Percentiles rank a stretch among this genome's conserved stretches.
phyloP scores from a whole-genome alignment of 495 filamentous ascomycete genomes.

The Podospora fimiseda region DNA sequence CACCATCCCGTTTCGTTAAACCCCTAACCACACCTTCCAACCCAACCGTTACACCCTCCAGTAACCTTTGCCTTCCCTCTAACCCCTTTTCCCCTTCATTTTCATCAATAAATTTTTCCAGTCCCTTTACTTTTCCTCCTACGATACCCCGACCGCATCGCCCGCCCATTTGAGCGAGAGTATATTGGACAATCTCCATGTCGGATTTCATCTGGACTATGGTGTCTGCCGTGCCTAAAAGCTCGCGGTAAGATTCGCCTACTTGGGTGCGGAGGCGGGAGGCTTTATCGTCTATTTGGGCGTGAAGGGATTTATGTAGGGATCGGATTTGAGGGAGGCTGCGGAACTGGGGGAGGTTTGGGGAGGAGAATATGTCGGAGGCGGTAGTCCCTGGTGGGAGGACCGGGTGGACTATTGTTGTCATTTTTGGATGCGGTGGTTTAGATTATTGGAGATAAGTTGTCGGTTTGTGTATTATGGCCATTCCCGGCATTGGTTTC shows the following conservation, averaged over 20 bases:
- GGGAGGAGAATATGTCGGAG: constrained; percentile 69
- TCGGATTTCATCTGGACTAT: constrained; percentile 83
- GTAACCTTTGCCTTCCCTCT: constrained; percentile 34
- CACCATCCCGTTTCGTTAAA: constrained; percentile 31
- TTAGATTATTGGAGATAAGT: too few species aligned
- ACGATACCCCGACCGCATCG: constrained; percentile 70
- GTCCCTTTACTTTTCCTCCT: constrained; percentile 58
- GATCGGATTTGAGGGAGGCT: constrained; percentile 59
- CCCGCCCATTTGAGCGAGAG: constrained; percentile 63
- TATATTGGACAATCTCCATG: constrained; percentile 65
- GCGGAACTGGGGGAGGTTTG: constrained; percentile 15
- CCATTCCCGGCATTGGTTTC: too few species aligned
- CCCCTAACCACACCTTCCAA: constrained; percentile 40
- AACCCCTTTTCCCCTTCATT: constrained; percentile 16
- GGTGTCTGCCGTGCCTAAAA: constrained; percentile 84
- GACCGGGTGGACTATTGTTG: constrained; percentile 31
- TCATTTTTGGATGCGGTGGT: constrained; percentile 22
- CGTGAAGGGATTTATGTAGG: constrained; percentile 49
- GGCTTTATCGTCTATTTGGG: constrained; percentile 66
- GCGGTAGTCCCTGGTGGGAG: constrained; percentile 54
- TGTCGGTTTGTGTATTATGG: too few species aligned
- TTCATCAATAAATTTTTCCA: constrained; percentile 49
- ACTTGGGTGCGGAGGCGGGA: constrained; percentile 85
- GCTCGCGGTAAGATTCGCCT: constrained; percentile 86
- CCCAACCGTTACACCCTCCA: constrained; percentile 35